Percentiles rank a stretch among this genome's conserved stretches.
Conservation (phyloP, 2,329 filamentous ascomycete genomes). For the Neophaeococcomyces mojaviensis region DNA sequence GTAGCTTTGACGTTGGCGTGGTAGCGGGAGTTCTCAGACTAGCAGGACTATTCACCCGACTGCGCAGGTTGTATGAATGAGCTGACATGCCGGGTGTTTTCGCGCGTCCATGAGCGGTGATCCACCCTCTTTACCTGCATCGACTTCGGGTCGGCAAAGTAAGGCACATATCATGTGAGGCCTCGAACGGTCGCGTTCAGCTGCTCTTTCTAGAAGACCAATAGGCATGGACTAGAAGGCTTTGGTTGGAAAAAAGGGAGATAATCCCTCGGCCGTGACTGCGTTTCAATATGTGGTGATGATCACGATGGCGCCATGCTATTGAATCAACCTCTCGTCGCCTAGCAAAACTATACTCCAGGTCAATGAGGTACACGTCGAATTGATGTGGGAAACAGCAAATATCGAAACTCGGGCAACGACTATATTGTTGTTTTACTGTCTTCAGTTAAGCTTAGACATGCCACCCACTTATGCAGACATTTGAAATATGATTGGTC, state of each 20-base stretch:
- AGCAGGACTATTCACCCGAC: slow-evolving; percentile 16
- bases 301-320: slow-evolving; percentile 5
- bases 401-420: background rate
- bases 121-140: background rate
- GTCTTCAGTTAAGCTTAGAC: background rate
- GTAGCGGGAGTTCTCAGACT: slow-evolving; percentile 12
- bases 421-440: slow-evolving; percentile 3
- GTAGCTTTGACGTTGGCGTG: slow-evolving; percentile 10
- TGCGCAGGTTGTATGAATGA: slow-evolving; percentile 21
- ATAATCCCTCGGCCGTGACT: no score
- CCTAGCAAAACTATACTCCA: no score
- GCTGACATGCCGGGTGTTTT: slow-evolving; percentile 19
- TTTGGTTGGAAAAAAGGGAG: no score
- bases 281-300: background rate
- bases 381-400: background rate
- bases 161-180: no score
- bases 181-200: no score
- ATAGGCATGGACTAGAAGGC: no score
- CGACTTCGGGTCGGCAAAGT: background rate
- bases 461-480: background rate
- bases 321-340: no score
- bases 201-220: no score
- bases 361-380: no score
- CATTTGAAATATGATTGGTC: background rate
- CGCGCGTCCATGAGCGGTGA: background rate